Evolutionary conservation across 345 rosid genomes (phyloP).

Genomic region (Mangifera indica): DNA sequence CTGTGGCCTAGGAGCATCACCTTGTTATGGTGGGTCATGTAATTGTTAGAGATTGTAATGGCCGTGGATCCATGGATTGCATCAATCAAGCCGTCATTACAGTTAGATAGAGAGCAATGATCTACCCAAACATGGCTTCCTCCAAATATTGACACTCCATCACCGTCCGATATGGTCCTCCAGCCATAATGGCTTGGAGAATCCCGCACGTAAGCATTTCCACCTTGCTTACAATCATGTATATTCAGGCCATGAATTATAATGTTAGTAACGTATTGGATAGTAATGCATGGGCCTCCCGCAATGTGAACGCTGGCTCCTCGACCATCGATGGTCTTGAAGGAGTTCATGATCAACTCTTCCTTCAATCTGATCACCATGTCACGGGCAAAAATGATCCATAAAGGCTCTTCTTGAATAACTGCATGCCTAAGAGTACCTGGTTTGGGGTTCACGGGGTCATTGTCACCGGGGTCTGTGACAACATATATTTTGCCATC

Average conservation of each 20-base stretch:
- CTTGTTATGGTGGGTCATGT: constrained; percentile 53
- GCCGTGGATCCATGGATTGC: constrained; percentile 64
- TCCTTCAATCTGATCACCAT: constrained; percentile 57
- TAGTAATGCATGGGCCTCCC: constrained; percentile 64
- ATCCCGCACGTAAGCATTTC: constrained; percentile 63
- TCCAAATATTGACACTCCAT: constrained; percentile 58
- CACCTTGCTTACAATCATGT: constrained; percentile 56
- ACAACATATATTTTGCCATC: constrained; percentile 62
- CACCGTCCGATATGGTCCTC: constrained; percentile 64
- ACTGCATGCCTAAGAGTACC: constrained; percentile 65
- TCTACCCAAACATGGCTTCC: constrained; percentile 70
- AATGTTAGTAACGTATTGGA: constrained; percentile 58
- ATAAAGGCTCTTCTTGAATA: constrained; percentile 53
- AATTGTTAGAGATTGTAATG: constrained; percentile 58
- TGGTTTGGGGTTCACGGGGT: constrained; percentile 57
- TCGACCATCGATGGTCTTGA: constrained; percentile 65
- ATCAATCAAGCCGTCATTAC: constrained; percentile 54
- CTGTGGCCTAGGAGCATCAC: constrained; percentile 74
- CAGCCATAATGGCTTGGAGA: constrained; percentile 59
- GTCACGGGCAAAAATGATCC: constrained; percentile 63
- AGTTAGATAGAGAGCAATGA: constrained; percentile 61
- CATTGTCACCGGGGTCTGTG: constrained; percentile 37
- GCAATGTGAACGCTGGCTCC: constrained; percentile 55
- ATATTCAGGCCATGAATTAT: constrained; percentile 55
- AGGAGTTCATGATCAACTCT: constrained; percentile 59